Evolutionary conservation across 192 early-diverging fungal genomes (phyloP).

Genomic region (Umbelopsis sp.): DNA sequence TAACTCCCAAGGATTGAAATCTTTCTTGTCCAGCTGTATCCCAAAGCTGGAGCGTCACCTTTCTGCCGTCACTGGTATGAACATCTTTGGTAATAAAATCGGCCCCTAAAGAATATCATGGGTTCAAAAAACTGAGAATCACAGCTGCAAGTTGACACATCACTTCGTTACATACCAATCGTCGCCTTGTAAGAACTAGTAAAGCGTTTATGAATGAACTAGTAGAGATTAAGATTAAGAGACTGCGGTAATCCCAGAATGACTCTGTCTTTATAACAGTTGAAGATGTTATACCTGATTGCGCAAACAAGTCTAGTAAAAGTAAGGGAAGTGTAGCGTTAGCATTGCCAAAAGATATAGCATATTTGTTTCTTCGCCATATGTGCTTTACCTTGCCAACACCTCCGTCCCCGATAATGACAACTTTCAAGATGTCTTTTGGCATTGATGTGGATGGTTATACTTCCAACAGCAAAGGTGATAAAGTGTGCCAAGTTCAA

Average conservation of each 20-base stretch:
- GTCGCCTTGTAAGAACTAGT: constrained; percentile 97
- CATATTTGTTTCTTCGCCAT: neutral
- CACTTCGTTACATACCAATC: constrained; percentile 62
- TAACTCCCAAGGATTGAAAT: constrained; percentile 94
- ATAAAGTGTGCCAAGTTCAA: neutral
- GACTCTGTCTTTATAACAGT: neutral
- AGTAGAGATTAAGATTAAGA: neutral
- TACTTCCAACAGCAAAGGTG: too few relatives aligned
- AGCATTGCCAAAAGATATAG: neutral
- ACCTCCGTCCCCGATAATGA: constrained; percentile 58
- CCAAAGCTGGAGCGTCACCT: constrained; percentile 83
- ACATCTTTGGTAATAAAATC: constrained; percentile 98
- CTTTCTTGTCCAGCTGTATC: constrained; percentile 98
- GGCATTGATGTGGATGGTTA: constrained; percentile 33
- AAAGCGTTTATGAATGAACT: constrained; percentile 93
- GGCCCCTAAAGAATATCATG: constrained; percentile 45
- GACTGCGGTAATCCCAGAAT: neutral
- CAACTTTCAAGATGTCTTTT: constrained; percentile 56
- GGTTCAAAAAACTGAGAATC: neutral
- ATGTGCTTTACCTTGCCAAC: constrained; percentile 52
- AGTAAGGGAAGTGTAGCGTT: neutral
- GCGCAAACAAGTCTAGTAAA: constrained; percentile 39
- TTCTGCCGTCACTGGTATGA: constrained; percentile 74
- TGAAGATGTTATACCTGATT: constrained; percentile 30
- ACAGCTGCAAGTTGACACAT: neutral